Evolutionary conservation across 768 basidiomycete genomes (phyloP).

Genomic region (Leccinum boreale): DNA sequence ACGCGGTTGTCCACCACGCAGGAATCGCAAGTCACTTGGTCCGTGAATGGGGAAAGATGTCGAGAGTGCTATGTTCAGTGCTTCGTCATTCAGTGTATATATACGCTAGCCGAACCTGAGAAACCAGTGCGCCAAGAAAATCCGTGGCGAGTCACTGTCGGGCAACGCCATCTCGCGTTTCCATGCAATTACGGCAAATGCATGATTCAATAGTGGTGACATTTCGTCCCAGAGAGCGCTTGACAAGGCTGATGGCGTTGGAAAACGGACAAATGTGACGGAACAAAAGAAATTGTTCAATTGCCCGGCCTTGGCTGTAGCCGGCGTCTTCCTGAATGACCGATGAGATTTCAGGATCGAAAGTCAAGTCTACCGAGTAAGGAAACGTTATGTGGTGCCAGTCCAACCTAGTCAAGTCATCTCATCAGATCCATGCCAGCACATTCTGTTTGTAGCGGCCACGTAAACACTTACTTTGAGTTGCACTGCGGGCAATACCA

Average conservation of each 20-base stretch:
- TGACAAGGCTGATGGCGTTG: neutral
- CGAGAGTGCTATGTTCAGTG: neutral
- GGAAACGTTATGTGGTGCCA: neutral
- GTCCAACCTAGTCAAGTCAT: neutral
- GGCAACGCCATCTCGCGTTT: neutral
- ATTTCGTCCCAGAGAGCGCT: neutral
- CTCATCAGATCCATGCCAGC: neutral
- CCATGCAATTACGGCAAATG: neutral
- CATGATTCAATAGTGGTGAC: neutral
- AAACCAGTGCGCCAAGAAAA: slow-evolving; percentile 15
- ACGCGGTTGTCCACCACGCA: neutral
- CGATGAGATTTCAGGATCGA: neutral
- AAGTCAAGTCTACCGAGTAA: neutral
- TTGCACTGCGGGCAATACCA: neutral
- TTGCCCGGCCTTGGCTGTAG: neutral
- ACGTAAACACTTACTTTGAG: neutral
- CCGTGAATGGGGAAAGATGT: neutral
- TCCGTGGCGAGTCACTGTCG: neutral
- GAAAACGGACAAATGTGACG: neutral
- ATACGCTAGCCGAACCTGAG: neutral
- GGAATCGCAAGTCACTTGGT: slow-evolving; percentile 1
- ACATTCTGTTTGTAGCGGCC: neutral
- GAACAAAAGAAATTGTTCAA: neutral
- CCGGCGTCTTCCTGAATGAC: neutral
- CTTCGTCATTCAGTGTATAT: neutral